These are phyloP conservation scores for Neurospora sp. DNA, from an alignment of 495 filamentous ascomycete species.

Conservation along the genomic window DNA sequence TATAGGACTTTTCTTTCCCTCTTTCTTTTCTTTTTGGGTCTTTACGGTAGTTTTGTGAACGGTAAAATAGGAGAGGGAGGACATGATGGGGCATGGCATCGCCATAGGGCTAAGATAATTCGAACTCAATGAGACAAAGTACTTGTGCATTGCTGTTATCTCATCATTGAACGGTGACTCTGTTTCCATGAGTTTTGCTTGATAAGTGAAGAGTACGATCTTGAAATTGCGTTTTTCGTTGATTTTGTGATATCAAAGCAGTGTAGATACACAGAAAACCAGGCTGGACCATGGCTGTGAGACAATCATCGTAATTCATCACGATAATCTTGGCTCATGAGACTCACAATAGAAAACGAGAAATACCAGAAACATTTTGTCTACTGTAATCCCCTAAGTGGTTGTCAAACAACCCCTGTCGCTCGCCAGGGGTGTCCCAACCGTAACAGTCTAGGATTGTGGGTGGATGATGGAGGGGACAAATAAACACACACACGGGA, in stretches of 20 bases:
- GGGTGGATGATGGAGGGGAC: background rate
- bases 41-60: background rate
- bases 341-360: background rate
- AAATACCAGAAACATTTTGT: background rate
- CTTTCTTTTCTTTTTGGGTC: background rate
- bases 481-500: background rate
- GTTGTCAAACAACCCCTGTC: background rate
- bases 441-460: background rate
- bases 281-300: background rate
- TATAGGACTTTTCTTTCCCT: background rate
- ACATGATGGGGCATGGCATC: background rate
- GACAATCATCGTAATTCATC: background rate
- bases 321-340: background rate
- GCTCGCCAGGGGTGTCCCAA: background rate
- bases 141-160: background rate
- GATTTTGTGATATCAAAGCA: background rate
- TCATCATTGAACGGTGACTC: background rate
- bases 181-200: background rate
- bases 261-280: background rate
- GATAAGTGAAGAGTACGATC: background rate
- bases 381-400: background rate
- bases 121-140: background rate
- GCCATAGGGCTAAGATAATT: background rate
- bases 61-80: background rate
- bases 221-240: background rate